Conservation (phyloP, 257 asterid genomes). For the Penstemon eatonii region DNA sequence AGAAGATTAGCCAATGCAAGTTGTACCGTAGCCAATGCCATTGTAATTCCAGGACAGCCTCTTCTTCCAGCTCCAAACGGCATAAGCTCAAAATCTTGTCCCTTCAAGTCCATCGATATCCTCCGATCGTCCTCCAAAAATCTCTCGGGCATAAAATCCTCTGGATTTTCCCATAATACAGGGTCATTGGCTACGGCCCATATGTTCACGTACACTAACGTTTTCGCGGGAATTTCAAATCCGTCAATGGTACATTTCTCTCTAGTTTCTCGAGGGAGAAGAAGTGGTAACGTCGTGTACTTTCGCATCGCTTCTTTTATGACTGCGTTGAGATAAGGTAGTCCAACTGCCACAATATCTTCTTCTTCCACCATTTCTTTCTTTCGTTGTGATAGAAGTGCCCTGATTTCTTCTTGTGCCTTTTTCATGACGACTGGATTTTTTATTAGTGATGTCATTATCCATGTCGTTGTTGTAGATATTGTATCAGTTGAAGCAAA, state of each 20-base stretch:
- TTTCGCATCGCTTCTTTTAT: constrained; percentile 38
- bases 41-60: constrained; percentile 33
- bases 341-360: constrained; percentile 6
- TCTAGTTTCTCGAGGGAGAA: constrained; percentile 24
- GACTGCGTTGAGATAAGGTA: constrained; percentile 33
- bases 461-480: constrained; percentile 9
- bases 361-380: constrained; percentile 19
- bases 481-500: constrained; percentile 10
- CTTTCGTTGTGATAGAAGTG: background rate
- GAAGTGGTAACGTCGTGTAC: constrained; percentile 29
- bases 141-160: constrained; percentile 30
- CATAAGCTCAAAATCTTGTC: constrained; percentile 18
- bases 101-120: constrained; percentile 5
- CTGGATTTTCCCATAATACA: constrained; percentile 15
- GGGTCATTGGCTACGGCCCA: constrained; percentile 34
- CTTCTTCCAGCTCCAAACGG: constrained; percentile 42
- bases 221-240: constrained; percentile 24
- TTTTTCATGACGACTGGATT: constrained; percentile 1
- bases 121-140: background rate
- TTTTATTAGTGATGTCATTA: constrained; percentile 10
- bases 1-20: constrained; percentile 32
- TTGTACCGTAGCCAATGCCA: constrained; percentile 27
- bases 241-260: constrained; percentile 7
- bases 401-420: constrained; percentile 17
- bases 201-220: constrained; percentile 22